Conservation (phyloP, 306 rosid species). For the Ormosia semicastrata region DNA sequence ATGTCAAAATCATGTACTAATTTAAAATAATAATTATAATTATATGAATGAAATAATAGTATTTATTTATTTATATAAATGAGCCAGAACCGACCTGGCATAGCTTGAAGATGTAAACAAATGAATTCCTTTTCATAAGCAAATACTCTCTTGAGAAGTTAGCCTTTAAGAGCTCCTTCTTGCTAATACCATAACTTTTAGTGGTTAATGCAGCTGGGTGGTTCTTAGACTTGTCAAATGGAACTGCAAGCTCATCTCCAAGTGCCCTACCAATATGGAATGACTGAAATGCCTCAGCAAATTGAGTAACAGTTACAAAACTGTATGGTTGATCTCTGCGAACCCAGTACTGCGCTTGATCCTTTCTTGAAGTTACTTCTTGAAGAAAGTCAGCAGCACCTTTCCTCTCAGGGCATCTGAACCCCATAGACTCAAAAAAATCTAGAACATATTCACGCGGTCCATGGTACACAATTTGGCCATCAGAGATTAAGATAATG, state of each 20-base stretch:
- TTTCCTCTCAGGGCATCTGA: slow-evolving; percentile 58
- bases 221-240: slow-evolving; percentile 49
- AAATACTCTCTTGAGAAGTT: slow-evolving; percentile 51
- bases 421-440: slow-evolving; percentile 56
- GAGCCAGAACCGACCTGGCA: slow-evolving; percentile 33
- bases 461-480: slow-evolving; percentile 59
- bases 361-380: slow-evolving; percentile 64
- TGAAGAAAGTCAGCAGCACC: slow-evolving; percentile 64
- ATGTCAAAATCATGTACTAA: background rate
- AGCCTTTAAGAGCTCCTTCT: slow-evolving; percentile 51
- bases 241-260: slow-evolving; percentile 35
- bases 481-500: slow-evolving; percentile 56
- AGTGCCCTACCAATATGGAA: slow-evolving; percentile 44
- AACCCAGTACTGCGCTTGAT: slow-evolving; percentile 62
- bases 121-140: slow-evolving; percentile 57
- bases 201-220: slow-evolving; percentile 58
- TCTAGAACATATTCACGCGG: slow-evolving; percentile 54
- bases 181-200: slow-evolving; percentile 41
- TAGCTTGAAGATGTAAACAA: slow-evolving; percentile 49
- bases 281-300: slow-evolving; percentile 49
- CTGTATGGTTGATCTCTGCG: slow-evolving; percentile 37
- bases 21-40: background rate
- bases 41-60: background rate
- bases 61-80: background rate
- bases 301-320: slow-evolving; percentile 43